Evolutionary conservation across 2,329 filamentous ascomycete genomes (phyloP), one percentile per base, ranked within the genome.

Genomic region (Talaromyces islandicus): DNA sequence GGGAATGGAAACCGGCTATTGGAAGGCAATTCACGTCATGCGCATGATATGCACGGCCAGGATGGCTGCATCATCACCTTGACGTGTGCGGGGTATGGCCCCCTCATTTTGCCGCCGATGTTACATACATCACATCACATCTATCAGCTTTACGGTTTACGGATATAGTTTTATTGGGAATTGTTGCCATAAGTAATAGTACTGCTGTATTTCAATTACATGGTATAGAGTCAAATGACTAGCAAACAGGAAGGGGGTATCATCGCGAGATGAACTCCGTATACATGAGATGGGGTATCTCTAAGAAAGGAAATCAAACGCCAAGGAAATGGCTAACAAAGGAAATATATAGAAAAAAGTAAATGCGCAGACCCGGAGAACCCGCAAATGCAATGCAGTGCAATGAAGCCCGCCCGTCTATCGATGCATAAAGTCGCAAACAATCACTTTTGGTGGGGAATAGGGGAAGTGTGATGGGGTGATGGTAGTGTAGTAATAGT

Each of bases 281-380:
- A 59, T 52, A 57, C 55, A 58, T 56, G 60, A 62, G 60, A 62
- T 62, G 57, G 35, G 60, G 60, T 62, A 62, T 62, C 60, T 62
- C 60, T 59, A 62, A 54, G 50, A 41, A 62, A 54, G 30, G 50
- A 59, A 62, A 55, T 29, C 17, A 56, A 51, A 61, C 60, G 53
- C 55, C 60, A 61, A 27, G 46, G 48, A 59, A 59, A 59, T 55
- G 53, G 53, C 51, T 46, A 25, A 62, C 60, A 58, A 61, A 61
- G 55, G 56, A 61, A 55, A 60, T 54, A 50, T 57, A 55, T 48
- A 55, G 50, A 54, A 27, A 57, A 21, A 50, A 50, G 24, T 50
- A 25, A 21, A 21, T 21, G 43, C 19, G 43, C 54, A 57, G 29
- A 56, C 12, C 41, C 35, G 12, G 25, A 56, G 32, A 59, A 53